Conservation (phyloP, 768 basidiomycete genomes). For the Agaricus sinodeliciosus region DNA sequence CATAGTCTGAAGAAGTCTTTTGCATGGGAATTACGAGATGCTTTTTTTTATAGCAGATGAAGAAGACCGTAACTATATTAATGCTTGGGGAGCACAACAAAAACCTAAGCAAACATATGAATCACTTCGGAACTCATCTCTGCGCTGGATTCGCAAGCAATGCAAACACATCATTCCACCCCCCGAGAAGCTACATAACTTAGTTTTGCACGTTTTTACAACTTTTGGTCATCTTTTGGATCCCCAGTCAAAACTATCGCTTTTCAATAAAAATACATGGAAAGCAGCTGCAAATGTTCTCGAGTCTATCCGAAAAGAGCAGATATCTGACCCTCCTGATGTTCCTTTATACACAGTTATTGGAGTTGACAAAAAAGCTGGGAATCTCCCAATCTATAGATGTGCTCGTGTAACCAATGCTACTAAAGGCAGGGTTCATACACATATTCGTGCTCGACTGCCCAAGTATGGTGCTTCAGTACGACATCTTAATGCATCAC, state of each 20-base stretch:
- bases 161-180: too few species aligned
- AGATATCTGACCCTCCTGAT: conserved; percentile 26
- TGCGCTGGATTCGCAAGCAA: not conserved
- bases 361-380: conserved; percentile 15
- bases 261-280: conserved; percentile 26
- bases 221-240: conserved; percentile 29
- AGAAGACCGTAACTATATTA: too few species aligned
- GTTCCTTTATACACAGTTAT: conserved; percentile 16
- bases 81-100: too few species aligned
- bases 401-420: conserved; percentile 26
- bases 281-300: conserved; percentile 22
- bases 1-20: too few species aligned
- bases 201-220: conserved; percentile 20
- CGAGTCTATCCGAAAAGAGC: conserved; percentile 18
- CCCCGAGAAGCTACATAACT: conserved; percentile 17
- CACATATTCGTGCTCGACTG: conserved; percentile 17
- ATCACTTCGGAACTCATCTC: too few species aligned
- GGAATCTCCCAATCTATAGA: conserved; percentile 18
- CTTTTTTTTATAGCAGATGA: too few species aligned
- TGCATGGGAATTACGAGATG: too few species aligned
- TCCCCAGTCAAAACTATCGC: conserved; percentile 17
- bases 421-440: conserved; percentile 30
- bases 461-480: conserved; percentile 19
- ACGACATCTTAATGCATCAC: conserved; percentile 15
- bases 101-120: too few species aligned